phyloP scores from a whole-genome alignment of 1,139 yeast genomes.

The Yarrowia galli region DNA sequence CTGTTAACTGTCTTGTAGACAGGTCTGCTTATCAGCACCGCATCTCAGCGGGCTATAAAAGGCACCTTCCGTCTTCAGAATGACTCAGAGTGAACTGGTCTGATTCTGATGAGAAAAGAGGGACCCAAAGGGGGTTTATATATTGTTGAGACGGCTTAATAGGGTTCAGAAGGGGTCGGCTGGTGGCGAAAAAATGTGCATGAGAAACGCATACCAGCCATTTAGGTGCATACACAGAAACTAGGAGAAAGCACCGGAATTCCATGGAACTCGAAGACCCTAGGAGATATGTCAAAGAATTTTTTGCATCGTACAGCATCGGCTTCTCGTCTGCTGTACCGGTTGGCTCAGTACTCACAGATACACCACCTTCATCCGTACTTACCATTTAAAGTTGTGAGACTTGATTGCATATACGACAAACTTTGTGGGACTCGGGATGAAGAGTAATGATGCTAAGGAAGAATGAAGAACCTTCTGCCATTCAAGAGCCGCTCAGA shows the following conservation, averaged over 20 bases:
- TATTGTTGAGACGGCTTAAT: neutral
- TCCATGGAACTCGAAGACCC: neutral
- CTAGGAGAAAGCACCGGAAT: neutral
- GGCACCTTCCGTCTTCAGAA: conserved; percentile 15
- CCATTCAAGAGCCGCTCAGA: neutral
- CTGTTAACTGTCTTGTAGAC: too few species aligned
- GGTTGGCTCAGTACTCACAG: too few species aligned
- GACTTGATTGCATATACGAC: neutral
- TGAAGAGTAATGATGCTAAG: too few species aligned
- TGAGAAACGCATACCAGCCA: neutral
- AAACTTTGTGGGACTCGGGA: neutral
- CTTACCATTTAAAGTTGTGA: neutral
- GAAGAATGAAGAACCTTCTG: neutral
- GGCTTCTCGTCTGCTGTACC: too few species aligned
- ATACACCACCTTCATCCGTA: too few species aligned
- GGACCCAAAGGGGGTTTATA: conserved; percentile 12
- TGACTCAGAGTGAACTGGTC: conserved; percentile 22
- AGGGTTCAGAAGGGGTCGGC: neutral
- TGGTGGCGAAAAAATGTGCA: conserved; percentile 2
- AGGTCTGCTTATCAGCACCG: neutral
- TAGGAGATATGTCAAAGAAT: too few species aligned
- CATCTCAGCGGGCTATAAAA: conserved; percentile 9
- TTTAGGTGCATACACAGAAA: neutral
- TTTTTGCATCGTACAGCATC: too few species aligned
- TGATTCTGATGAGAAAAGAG: neutral